Conservation (phyloP, 192 early-diverging fungal species). For the Backusella liffmaniae region DNA sequence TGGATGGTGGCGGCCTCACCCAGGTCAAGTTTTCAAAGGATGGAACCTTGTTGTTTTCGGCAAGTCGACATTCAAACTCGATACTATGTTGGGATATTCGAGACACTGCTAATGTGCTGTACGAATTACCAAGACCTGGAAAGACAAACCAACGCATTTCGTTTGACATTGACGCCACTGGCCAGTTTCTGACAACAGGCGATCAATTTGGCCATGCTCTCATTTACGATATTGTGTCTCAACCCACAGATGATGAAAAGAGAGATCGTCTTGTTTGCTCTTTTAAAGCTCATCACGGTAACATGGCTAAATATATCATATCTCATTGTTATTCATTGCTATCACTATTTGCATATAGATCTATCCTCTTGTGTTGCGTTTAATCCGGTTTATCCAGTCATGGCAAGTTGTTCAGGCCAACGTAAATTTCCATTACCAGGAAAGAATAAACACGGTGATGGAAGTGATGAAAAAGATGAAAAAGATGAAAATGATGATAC, state of each 20-base stretch:
- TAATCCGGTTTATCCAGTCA: slow-evolving; percentile 64
- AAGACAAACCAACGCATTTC: slow-evolving; percentile 71
- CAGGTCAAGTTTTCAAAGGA: slow-evolving; percentile 68
- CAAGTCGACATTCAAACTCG: slow-evolving; percentile 54
- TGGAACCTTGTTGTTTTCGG: slow-evolving; percentile 63
- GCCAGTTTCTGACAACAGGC: slow-evolving; percentile 61
- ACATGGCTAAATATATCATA: not conserved
- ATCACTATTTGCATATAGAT: slow-evolving; percentile 39
- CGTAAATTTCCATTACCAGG: slow-evolving; percentile 43
- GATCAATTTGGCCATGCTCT: slow-evolving; percentile 51
- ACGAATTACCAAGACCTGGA: slow-evolving; percentile 45
- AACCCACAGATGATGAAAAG: slow-evolving; percentile 13
- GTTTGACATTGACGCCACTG: slow-evolving; percentile 68
- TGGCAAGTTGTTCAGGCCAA: slow-evolving; percentile 77
- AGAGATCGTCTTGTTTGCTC: not conserved
- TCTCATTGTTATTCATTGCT: too few species aligned
- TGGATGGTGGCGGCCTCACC: slow-evolving; percentile 54
- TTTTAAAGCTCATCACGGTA: slow-evolving; percentile 23
- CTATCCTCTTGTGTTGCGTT: slow-evolving; percentile 52
- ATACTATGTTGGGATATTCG: slow-evolving; percentile 82
- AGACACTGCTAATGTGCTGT: slow-evolving; percentile 63
- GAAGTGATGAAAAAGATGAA: too few species aligned
- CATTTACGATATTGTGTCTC: slow-evolving; percentile 28
- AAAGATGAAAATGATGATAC: slow-evolving; percentile 2
- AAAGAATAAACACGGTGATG: not conserved